Evolutionary conservation across 768 basidiomycete species (phyloP).

Genomic region (Cyclocybe aegerita): DNA sequence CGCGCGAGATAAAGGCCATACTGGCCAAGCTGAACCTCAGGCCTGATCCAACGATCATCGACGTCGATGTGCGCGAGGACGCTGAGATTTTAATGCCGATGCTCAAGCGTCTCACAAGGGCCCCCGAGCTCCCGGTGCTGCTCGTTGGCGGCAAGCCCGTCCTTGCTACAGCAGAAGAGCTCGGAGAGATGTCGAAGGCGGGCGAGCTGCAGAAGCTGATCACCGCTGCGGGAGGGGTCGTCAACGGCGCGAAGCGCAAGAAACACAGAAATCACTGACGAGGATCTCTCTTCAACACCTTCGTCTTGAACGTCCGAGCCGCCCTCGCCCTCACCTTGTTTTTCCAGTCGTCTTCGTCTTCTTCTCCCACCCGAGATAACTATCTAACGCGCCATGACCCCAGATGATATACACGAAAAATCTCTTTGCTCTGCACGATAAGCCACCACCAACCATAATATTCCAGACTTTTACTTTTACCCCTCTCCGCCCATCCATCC

Average conservation of each 20-base stretch:
- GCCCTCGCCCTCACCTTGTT: no score
- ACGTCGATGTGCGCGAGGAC: slow-evolving; percentile 74
- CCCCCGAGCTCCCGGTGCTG: slow-evolving; percentile 60
- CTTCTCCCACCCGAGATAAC: no score
- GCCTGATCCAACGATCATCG: slow-evolving; percentile 66
- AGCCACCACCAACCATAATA: slow-evolving; percentile 8
- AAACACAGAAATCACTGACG: slow-evolving; percentile 41
- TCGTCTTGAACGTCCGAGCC: slow-evolving; percentile 7
- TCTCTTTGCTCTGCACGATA: background rate
- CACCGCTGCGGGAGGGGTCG: slow-evolving; percentile 54
- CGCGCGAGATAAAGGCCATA: slow-evolving; percentile 65
- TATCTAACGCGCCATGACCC: slow-evolving; percentile 19
- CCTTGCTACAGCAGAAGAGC: slow-evolving; percentile 45
- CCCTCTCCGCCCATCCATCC: no score
- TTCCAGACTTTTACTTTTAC: background rate
- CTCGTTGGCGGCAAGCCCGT: slow-evolving; percentile 65
- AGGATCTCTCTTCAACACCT: slow-evolving; percentile 4
- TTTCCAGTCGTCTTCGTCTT: background rate
- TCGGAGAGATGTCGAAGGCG: slow-evolving; percentile 46
- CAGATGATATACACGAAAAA: slow-evolving; percentile 7
- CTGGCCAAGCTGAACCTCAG: slow-evolving; percentile 54
- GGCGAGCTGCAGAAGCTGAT: slow-evolving; percentile 55
- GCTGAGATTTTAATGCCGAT: slow-evolving; percentile 61
- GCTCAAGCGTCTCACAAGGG: slow-evolving; percentile 57
- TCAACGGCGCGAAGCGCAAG: slow-evolving; percentile 53